Evolutionary conservation across 805 yeast genomes (phyloP), one percentile per base, ranked within the genome.

Genomic region (Yarrowia bubula): DNA sequence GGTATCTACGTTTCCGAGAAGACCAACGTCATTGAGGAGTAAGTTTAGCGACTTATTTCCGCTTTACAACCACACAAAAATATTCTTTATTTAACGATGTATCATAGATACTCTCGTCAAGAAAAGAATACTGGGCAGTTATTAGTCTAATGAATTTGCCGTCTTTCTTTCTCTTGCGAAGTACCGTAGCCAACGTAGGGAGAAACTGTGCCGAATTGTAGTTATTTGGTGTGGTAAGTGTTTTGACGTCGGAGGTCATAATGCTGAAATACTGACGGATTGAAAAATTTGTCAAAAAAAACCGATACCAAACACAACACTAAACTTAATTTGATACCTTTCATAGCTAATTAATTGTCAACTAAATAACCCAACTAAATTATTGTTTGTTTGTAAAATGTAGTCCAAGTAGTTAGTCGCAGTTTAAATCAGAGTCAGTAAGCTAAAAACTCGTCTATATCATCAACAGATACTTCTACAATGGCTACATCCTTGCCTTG

Each of bases 1-100:
- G 99, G 99, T 92, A 92, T 93, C 84, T 93, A 93, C 82, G 99
- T 93, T 76, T 92, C 98, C 73, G 96, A 89, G 84, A 89, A 89
- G 83, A 96, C 97, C 77, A 83, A 84, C 80, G 84, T 93, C 78
- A 89, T 82, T 71, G 90, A 87, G 79, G 92, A 87, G 53, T 73
- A 70, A 57, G 51, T 44, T 58, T 33, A n/a, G 8, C 37, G 39
- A 13, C 41, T 35, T 47, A 33, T 22, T 41, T 51, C 58, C 18
- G 33, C 43, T 44, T 43, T 32, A 35, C 39, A 33, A 58, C 50
- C 39, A 58, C 47, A 58, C 39, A 58, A 58, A 43, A 58, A 55
- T 55, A 55, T 55, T 55, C 61, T 55, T 55, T 55, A 55, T 55
- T 55, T 55, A 55, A 55, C 61, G 61, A 55, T 41, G 64, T 58